Evolutionary conservation across 2,329 filamentous ascomycete species (phyloP), one percentile per base, ranked within the genome.

Genomic region (Penicillium sp.): DNA sequence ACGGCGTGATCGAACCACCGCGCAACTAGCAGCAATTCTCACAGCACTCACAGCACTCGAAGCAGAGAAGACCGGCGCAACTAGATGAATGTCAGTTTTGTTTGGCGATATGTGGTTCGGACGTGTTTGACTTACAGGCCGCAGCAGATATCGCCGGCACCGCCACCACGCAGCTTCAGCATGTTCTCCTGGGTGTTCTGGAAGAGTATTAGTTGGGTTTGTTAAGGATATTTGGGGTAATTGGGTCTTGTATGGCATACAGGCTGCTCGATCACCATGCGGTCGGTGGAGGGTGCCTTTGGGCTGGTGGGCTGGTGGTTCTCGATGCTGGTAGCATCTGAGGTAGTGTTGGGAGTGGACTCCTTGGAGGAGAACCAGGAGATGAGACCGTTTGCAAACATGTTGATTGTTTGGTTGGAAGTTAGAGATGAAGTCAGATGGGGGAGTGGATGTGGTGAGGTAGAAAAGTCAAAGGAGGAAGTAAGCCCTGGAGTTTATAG

Each of bases 111-210:
- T 48, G 9, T 48, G 3, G 2, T n/a, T 23, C 19, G 2, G 19
- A 35, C 1, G 8, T 1, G 3, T 25, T 37, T 35, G 31, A 65
- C 68, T 61, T 64, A 73, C 71, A 72, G 31, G 62, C 71, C 71
- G 49, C 71, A 73, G 63, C 70, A 73, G 31, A 72, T 43, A 42
- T 71, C 68, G 15, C 70, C 68, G 15, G 57, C 62, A 40, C 66
- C 69, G 54, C 70, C 71, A 57, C 71, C 71, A 27, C 71, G 71
- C 27, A 73, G 66, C 41, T 70, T 67, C 64, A 69, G 62, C 52
- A 55, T 54, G 19, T 62, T 60, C 58, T 67, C 59, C 42, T 67
- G 56, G 15, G 61, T 61, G 53, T 57, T 64, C 62, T 67, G 42
- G 4, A 4, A 19, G 17, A 4, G 13, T 9, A 31, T 38, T 21